These are phyloP conservation scores for Nicotiana obtusifolia DNA, from an alignment of 257 asterid genomes.

Conservation along the genomic window DNA sequence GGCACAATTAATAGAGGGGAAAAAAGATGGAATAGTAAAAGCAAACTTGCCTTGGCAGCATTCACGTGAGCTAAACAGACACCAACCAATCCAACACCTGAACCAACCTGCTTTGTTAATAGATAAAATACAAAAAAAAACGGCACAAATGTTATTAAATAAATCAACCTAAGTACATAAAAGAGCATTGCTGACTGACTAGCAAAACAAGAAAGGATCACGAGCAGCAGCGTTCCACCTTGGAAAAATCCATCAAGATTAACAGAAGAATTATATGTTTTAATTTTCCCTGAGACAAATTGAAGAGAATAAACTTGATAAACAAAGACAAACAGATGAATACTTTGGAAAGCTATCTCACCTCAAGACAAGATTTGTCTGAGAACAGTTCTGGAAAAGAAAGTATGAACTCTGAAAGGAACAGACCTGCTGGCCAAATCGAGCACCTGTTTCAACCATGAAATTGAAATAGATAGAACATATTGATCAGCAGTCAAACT, in stretches of 20 bases:
- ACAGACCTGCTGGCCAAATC: slow-evolving; percentile 94
- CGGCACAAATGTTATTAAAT: background rate
- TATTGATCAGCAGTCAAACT: background rate
- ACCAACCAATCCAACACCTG: slow-evolving; percentile 93
- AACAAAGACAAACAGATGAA: background rate
- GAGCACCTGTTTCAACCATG: slow-evolving; percentile 58
- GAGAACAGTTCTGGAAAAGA: slow-evolving; percentile 74
- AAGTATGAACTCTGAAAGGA: slow-evolving; percentile 87
- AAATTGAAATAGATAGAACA: slow-evolving; percentile 6
- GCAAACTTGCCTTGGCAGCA: slow-evolving; percentile 61
- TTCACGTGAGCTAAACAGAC: slow-evolving; percentile 68
- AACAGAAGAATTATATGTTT: background rate
- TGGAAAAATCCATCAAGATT: background rate
- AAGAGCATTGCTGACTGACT: background rate
- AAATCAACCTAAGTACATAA: background rate
- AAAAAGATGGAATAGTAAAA: background rate
- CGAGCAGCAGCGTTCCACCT: background rate
- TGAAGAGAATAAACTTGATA: background rate
- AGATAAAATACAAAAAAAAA: slow-evolving; percentile 16
- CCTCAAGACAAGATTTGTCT: slow-evolving; percentile 87
- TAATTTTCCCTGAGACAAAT: background rate
- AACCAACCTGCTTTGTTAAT: slow-evolving; percentile 57
- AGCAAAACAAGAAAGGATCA: background rate
- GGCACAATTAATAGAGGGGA: background rate
- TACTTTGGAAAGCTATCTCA: slow-evolving; percentile 26